Base-by-base conservation (phyloP, 306 rosid genomes). In the Arachis stenosperma region DNA sequence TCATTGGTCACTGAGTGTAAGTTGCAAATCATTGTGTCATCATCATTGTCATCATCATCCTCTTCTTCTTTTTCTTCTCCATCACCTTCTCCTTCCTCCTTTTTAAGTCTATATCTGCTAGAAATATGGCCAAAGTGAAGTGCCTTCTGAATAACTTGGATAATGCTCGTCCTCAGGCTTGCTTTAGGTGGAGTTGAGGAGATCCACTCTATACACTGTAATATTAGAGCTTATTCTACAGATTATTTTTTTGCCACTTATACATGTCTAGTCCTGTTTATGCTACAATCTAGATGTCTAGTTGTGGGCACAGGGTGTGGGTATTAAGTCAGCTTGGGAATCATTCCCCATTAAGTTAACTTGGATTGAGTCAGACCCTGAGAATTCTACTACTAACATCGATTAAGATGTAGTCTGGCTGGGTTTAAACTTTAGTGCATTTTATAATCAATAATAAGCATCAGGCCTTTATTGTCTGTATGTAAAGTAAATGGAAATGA, bases 1-100 rank as follows among this genome's bases (percentile, higher is more conserved):
- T 82, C 86, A 72, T 61, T 94, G 82, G 84, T 94, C 54, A 72
- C 81, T 1, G 96, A 91, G 79, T 81, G 99, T 94, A 88, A 94
- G 99, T 84, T 76, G 54, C 69, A 43, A 36, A 74, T 59, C 43
- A 48, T 72, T 68, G 37, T 37, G 40, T 79, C 42, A 29, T 76
- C 4, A 4, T 83, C 29, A 46, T 73, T 62, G 12, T 55, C 53
- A 4, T 56, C 69, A 14, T 46, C 53, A 4, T 56, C 69, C 10
- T 46, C 39, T 30, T 79, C 43, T 3, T 83, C 29, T 73, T 62
- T 22, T 22, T 1, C 27, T 22, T 22, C 27, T 22, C 27, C 27
- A 15, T 55, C 53, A 6, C 50, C 69, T 10, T 46, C 69, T 69
- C 67, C 27, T 39, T 61, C 48, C 50, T 22, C 53, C 67, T 61